Evolutionary conservation across 1,284 basidiomycete species (phyloP).

Genomic region (Athelia psychrophila): DNA sequence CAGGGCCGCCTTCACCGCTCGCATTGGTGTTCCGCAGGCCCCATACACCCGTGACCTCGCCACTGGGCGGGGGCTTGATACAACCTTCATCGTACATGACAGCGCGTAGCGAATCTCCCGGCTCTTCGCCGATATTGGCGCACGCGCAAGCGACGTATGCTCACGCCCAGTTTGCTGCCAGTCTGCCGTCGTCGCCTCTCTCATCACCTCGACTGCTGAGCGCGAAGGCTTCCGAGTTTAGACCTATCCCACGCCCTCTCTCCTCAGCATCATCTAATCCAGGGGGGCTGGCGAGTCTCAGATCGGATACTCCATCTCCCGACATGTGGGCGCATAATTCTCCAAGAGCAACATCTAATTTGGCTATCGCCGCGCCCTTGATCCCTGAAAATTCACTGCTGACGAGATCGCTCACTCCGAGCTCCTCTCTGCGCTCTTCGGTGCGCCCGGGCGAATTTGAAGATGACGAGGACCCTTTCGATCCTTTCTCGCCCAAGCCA

Average conservation of each 20-base stretch:
- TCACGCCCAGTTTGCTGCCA: slow-evolving; percentile 63
- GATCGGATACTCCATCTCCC: slow-evolving; percentile 75
- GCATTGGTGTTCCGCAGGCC: slow-evolving; percentile 70
- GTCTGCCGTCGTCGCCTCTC: slow-evolving; percentile 62
- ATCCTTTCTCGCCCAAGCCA: slow-evolving; percentile 58
- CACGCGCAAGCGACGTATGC: slow-evolving; percentile 48
- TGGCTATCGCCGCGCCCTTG: slow-evolving; percentile 86
- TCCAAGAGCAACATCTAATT: slow-evolving; percentile 73
- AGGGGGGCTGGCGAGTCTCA: slow-evolving; percentile 46
- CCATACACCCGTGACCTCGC: slow-evolving; percentile 73
- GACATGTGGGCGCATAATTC: slow-evolving; percentile 80
- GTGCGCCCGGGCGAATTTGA: slow-evolving; percentile 52
- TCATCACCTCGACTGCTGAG: slow-evolving; percentile 61
- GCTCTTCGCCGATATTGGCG: slow-evolving; percentile 65
- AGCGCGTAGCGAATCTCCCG: slow-evolving; percentile 58
- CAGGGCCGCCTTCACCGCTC: slow-evolving; percentile 68
- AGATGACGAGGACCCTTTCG: slow-evolving; percentile 73
- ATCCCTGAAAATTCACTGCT: slow-evolving; percentile 71
- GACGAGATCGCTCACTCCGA: slow-evolving; percentile 49
- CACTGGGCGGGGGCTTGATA: slow-evolving; percentile 52
- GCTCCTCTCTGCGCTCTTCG: slow-evolving; percentile 60
- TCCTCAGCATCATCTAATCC: slow-evolving; percentile 71
- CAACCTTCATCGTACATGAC: slow-evolving; percentile 57
- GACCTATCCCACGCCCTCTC: slow-evolving; percentile 69
- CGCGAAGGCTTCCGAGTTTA: slow-evolving; percentile 67